A percentile compares a stretch with the other conserved stretches of the same genome.
Evolutionary conservation across 306 rosid genomes (phyloP).

Genomic region (Corylus americana): DNA sequence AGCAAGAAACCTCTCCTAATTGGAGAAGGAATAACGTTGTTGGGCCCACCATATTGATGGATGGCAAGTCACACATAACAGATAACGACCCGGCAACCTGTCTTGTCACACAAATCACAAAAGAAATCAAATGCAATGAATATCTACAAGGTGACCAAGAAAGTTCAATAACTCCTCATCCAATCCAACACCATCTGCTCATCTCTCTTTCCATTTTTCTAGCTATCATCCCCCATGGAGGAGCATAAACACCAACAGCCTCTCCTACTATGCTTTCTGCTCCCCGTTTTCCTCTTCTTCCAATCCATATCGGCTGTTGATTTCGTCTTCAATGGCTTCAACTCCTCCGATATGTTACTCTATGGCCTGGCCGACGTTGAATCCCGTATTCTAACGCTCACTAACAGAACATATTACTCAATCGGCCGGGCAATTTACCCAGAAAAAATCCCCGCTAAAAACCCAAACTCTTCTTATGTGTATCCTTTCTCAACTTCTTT

Average conservation of each 20-base stretch:
- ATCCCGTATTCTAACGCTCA: too few species aligned
- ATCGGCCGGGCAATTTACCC: too few species aligned
- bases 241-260: conserved; percentile 15
- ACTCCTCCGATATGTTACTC: too few species aligned
- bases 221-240: conserved; percentile 24
- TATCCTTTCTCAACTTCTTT: conserved; percentile 82
- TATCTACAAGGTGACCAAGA: conserved; percentile 5
- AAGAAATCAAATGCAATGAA: neutral
- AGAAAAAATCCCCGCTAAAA: conserved; percentile 45
- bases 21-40: too few species aligned
- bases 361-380: too few species aligned
- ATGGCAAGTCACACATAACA: too few species aligned
- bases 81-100: neutral
- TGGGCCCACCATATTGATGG: too few species aligned
- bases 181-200: neutral
- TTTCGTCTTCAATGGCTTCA: conserved; percentile 74
- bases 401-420: too few species aligned
- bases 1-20: too few species aligned
- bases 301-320: conserved; percentile 41
- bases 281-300: conserved; percentile 19
- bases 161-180: neutral
- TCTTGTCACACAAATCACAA: neutral
- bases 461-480: conserved; percentile 43
- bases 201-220: neutral
- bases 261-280: conserved; percentile 26